Conservation (phyloP, 2,329 filamentous ascomycete species). For the Penicillium olsonii region DNA sequence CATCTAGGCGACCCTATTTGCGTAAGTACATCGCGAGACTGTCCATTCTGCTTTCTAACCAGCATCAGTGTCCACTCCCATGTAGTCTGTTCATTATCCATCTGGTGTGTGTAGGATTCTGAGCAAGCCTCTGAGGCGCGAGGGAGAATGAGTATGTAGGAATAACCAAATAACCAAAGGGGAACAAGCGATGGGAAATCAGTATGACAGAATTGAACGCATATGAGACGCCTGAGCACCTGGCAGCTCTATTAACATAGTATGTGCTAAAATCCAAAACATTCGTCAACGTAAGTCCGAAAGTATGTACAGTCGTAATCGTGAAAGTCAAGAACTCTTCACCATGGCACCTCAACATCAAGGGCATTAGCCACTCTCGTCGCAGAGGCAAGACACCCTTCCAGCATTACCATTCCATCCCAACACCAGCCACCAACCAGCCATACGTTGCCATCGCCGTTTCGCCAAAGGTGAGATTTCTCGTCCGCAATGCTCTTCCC, state of each 20-base stretch:
- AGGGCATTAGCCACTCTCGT: conserved; percentile 58
- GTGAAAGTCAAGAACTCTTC: neutral
- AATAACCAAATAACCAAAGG: no score
- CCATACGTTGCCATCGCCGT: conserved; percentile 57
- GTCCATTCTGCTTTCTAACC: neutral
- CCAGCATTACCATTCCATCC: conserved; percentile 65
- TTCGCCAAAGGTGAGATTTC: conserved; percentile 47
- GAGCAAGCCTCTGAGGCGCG: neutral
- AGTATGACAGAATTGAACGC: no score
- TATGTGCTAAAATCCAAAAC: no score
- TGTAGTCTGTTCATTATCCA: conserved; percentile 7
- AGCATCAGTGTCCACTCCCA: conserved; percentile 11
- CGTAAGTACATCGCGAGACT: conserved; percentile 9
- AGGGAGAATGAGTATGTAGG: no score
- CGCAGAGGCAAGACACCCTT: conserved; percentile 62
- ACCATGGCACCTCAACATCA: conserved; percentile 48
- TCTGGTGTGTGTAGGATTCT: conserved; percentile 3
- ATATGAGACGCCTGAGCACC: no score
- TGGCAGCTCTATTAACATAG: no score
- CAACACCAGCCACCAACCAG: conserved; percentile 63
- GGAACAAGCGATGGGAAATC: no score
- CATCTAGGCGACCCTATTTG: conserved; percentile 14
- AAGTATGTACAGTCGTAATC: neutral
- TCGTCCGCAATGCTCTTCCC: neutral
- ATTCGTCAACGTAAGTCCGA: neutral